A percentile compares a stretch with the other conserved stretches of the same genome.
Conservation (phyloP, 1,284 basidiomycete species). For the Binderoboletus segoi region DNA sequence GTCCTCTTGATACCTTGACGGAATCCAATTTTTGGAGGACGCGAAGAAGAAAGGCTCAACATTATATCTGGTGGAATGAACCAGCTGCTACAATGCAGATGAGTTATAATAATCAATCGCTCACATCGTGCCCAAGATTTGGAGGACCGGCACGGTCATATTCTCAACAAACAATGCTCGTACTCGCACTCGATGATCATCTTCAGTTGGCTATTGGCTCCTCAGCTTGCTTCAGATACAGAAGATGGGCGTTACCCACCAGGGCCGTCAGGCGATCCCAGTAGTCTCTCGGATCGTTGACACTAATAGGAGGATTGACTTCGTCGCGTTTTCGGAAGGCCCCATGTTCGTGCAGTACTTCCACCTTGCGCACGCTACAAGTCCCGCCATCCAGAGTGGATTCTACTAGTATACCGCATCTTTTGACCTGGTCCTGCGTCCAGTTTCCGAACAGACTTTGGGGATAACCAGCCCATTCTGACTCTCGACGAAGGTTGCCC, state of each 20-base stretch:
- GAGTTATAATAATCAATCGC: conserved; percentile 2
- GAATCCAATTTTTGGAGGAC: conserved; percentile 57
- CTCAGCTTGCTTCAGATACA: conserved; percentile 2
- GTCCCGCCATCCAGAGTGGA: conserved; percentile 13
- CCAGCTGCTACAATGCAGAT: not conserved
- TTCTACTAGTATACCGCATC: conserved; percentile 43
- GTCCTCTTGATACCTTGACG: conserved; percentile 54
- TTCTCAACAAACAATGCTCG: conserved; percentile 56
- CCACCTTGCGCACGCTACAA: conserved; percentile 45
- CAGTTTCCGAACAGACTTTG: conserved; percentile 55
- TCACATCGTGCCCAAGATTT: conserved; percentile 55
- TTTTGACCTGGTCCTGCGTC: conserved; percentile 47
- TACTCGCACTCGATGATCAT: conserved; percentile 36
- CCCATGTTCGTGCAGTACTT: conserved; percentile 44
- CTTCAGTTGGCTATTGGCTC: conserved; percentile 26
- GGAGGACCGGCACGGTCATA: conserved; percentile 48
- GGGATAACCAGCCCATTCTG: conserved; percentile 43
- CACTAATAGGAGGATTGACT: conserved; percentile 8
- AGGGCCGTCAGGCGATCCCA: conserved; percentile 15
- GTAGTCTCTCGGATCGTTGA: conserved; percentile 16
- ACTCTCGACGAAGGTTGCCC: conserved; percentile 3
- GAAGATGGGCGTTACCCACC: conserved; percentile 15
- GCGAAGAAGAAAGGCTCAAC: conserved; percentile 63
- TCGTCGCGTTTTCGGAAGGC: conserved; percentile 18
- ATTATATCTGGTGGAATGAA: conserved; percentile 25